Evolutionary conservation across 2,329 filamentous ascomycete species (phyloP).

Genomic region (Beauveria asiatica): DNA sequence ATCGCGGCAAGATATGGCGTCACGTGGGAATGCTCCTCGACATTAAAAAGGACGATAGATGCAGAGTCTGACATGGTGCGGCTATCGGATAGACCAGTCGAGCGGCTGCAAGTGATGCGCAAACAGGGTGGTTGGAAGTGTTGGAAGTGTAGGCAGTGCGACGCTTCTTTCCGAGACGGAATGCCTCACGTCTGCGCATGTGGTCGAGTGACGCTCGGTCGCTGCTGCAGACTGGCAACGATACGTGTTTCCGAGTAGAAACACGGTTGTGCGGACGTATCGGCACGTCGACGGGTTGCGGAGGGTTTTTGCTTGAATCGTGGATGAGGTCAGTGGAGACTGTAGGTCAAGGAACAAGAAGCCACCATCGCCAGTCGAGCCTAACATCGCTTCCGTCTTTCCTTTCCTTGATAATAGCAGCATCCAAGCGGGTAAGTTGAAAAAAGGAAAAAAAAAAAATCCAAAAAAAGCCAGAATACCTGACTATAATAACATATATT

Average conservation of each 20-base stretch:
- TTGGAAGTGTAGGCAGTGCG: not conserved
- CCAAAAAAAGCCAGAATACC: no score
- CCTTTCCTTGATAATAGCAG: not conserved
- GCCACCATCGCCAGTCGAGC: not conserved
- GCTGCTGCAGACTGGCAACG: no score
- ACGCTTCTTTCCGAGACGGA: not conserved
- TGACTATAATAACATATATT: no score
- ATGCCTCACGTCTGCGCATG: not conserved
- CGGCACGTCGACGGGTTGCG: not conserved
- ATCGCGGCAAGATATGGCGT: constrained; percentile 49
- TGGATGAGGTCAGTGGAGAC: not conserved
- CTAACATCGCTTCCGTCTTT: not conserved
- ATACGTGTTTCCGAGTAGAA: not conserved
- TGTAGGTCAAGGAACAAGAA: not conserved
- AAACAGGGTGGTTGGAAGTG: not conserved
- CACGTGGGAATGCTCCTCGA: constrained; percentile 39
- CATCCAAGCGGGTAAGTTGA: no score
- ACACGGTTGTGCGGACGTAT: not conserved
- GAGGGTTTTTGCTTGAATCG: not conserved
- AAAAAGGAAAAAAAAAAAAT: no score
- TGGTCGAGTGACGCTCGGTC: not conserved
- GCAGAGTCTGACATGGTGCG: constrained; percentile 23
- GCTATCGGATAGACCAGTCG: not conserved
- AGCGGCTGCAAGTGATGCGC: not conserved
- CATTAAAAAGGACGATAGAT: constrained; percentile 34